phyloP scores from a whole-genome alignment of 1,139 yeast genomes.

The Taphrina sp. region DNA sequence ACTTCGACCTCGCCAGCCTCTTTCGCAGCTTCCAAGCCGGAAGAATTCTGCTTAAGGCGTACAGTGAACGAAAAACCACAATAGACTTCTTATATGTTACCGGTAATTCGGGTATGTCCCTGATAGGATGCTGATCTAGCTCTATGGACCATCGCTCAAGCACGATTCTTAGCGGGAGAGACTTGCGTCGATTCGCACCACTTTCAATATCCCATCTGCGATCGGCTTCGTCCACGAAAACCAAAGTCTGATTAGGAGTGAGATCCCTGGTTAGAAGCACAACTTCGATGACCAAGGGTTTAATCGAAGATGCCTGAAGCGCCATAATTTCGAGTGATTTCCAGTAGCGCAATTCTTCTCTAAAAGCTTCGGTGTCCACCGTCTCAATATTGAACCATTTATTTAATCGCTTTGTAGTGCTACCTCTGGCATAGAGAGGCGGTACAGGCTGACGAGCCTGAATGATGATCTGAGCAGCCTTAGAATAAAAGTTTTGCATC shows the following conservation, averaged over 20 bases:
- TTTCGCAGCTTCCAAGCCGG: slow-evolving; percentile 64
- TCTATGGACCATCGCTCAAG: slow-evolving; percentile 91
- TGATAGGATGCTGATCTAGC: slow-evolving; percentile 51
- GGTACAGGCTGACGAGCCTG: slow-evolving; percentile 45
- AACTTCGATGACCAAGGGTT: slow-evolving; percentile 69
- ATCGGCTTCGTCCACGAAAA: slow-evolving; percentile 55
- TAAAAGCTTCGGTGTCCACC: slow-evolving; percentile 49
- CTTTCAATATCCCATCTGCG: slow-evolving; percentile 53
- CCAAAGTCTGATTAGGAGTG: slow-evolving; percentile 60
- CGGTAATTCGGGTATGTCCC: slow-evolving; percentile 51
- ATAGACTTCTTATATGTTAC: slow-evolving; percentile 71
- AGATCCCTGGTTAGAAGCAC: slow-evolving; percentile 68
- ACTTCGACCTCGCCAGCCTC: slow-evolving; percentile 47
- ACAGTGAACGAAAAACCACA: slow-evolving; percentile 68
- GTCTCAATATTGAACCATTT: slow-evolving; percentile 59
- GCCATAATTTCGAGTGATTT: slow-evolving; percentile 44
- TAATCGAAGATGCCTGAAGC: slow-evolving; percentile 31
- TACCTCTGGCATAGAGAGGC: slow-evolving; percentile 35
- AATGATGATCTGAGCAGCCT: slow-evolving; percentile 62
- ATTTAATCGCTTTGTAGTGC: slow-evolving; percentile 15
- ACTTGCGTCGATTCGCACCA: slow-evolving; percentile 48
- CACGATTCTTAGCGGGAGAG: slow-evolving; percentile 69
- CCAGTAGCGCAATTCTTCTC: slow-evolving; percentile 66
- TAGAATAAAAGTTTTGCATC: slow-evolving; percentile 62
- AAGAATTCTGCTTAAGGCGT: slow-evolving; percentile 62